These are phyloP conservation scores for Acacia acuminata DNA, from an alignment of 306 rosid species.

Conservation along the genomic window DNA sequence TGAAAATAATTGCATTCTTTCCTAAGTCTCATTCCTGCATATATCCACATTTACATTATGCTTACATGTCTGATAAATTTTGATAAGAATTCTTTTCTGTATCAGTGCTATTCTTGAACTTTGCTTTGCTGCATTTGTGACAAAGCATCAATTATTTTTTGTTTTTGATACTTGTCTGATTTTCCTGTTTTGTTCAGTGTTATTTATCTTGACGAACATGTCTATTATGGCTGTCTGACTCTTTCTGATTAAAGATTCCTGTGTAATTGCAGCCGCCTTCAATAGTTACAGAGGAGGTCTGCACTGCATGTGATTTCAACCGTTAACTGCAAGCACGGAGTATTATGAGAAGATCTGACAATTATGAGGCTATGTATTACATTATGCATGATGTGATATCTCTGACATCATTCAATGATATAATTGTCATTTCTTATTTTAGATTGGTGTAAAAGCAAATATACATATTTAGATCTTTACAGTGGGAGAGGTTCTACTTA, in stretches of 20 bases:
- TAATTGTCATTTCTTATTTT: not conserved
- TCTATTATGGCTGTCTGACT: not conserved
- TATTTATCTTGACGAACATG: conserved; percentile 13
- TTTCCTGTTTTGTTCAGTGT: conserved; percentile 14
- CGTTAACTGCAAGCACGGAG: conserved; percentile 12
- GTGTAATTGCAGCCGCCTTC: conserved; percentile 81
- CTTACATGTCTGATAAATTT: conserved; percentile 8
- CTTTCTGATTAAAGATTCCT: conserved; percentile 10
- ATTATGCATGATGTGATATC: conserved; percentile 5
- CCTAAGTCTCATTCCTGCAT: not conserved
- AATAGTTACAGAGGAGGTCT: conserved; percentile 90
- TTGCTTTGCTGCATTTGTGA: conserved; percentile 1
- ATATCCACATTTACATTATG: not conserved
- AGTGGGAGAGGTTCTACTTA: not conserved
- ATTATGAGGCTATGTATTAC: conserved; percentile 20
- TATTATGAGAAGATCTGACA: conserved; percentile 14
- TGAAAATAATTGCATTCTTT: conserved; percentile 4
- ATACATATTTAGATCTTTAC: not conserved
- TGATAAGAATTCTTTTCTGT: not conserved
- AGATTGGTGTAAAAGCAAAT: conserved; percentile 9
- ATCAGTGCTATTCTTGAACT: conserved; percentile 8
- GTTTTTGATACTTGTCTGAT: not conserved
- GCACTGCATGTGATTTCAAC: conserved; percentile 99
- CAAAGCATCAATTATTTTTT: not conserved
- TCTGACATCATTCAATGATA: not conserved